A percentile compares a stretch with the other conserved stretches of the same genome.
phyloP scores from a whole-genome alignment of 2,329 filamentous ascomycete species.

The Verticillium dahliae region DNA sequence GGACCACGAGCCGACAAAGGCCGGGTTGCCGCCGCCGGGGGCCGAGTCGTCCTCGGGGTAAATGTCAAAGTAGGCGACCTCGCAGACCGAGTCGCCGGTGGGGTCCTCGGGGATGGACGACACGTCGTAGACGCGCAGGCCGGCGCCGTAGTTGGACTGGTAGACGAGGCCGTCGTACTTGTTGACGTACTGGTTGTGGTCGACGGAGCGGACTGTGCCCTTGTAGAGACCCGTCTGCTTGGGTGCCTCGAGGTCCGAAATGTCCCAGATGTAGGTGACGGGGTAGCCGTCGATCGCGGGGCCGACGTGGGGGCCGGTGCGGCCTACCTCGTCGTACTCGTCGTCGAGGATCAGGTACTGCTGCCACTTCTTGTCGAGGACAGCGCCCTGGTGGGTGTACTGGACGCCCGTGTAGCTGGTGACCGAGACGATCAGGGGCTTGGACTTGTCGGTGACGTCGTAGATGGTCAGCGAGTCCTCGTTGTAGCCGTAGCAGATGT shows the following conservation, averaged over 20 bases:
- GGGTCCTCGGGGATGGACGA: constrained; percentile 20
- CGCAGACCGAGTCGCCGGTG: constrained; percentile 29
- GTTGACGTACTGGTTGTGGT: constrained; percentile 37
- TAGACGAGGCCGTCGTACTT: constrained; percentile 28
- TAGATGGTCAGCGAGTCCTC: constrained; percentile 43
- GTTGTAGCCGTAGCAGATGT: constrained; percentile 48
- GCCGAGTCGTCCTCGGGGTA: constrained; percentile 37
- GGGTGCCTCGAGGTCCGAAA: constrained; percentile 31
- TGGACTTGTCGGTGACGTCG: constrained; percentile 41
- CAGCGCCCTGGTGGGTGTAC: constrained; percentile 50
- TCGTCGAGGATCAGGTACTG: constrained; percentile 38
- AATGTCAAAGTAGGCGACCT: constrained; percentile 38
- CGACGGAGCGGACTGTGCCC: constrained; percentile 25
- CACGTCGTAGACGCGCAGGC: constrained; percentile 27
- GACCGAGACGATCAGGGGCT: constrained; percentile 37
- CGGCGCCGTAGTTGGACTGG: constrained; percentile 37
- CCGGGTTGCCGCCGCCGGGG: constrained; percentile 23
- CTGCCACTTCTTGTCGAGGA: constrained; percentile 34
- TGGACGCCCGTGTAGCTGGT: constrained; percentile 41
- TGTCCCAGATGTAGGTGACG: constrained; percentile 43
- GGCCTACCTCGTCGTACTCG: constrained; percentile 35
- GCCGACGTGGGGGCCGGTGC: constrained; percentile 22
- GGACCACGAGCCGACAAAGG: constrained; percentile 33
- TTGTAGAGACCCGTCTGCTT: constrained; percentile 34
- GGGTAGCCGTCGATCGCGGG: constrained; percentile 34